These are phyloP conservation scores for Penicillium concentricum DNA, from an alignment of 2,329 filamentous ascomycete genomes.

Conservation along the genomic window DNA sequence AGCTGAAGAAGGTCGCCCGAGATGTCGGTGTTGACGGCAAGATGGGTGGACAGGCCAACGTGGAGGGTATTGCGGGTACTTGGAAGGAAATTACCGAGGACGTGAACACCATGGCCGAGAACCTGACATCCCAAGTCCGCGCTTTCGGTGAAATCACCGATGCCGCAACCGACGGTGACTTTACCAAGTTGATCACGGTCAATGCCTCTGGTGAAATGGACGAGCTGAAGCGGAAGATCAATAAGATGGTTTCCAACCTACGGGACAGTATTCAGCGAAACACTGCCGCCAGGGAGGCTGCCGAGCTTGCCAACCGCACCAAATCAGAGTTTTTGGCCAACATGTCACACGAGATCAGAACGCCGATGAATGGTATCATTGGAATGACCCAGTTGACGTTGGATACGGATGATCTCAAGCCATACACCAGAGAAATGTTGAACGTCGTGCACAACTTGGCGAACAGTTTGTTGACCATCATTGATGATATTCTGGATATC, in stretches of 20 bases:
- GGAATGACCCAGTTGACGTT: conserved; percentile 96
- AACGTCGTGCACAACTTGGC: conserved; percentile 97
- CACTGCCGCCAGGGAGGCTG: conserved; percentile 90
- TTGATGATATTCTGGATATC: conserved; percentile 74
- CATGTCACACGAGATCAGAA: conserved; percentile 98
- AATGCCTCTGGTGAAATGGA: conserved; percentile 99
- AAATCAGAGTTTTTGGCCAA: conserved; percentile 98
- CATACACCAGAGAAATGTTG: conserved; percentile 96
- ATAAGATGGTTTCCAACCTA: conserved; percentile 96
- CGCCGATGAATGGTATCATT: conserved; percentile 96
- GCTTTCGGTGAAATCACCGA: conserved; percentile 99
- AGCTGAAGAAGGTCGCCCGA: conserved; percentile 91
- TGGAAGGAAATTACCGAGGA: conserved; percentile 99
- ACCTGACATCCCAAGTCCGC: conserved; percentile 90
- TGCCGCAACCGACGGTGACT: conserved; percentile 92
- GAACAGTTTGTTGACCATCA: conserved; percentile 94
- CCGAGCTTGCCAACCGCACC: conserved; percentile 94
- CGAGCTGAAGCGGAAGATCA: conserved; percentile 98
- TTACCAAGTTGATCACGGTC: conserved; percentile 93
- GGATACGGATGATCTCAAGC: conserved; percentile 90
- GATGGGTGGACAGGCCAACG: conserved; percentile 96
- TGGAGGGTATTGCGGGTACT: conserved; percentile 84
- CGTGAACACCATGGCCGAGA: conserved; percentile 88
- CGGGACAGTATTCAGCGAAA: conserved; percentile 96
- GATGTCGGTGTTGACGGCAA: conserved; percentile 97